These are phyloP conservation scores for Gossypium rotundifolium DNA, from an alignment of 345 rosid genomes.

Conservation along the genomic window DNA sequence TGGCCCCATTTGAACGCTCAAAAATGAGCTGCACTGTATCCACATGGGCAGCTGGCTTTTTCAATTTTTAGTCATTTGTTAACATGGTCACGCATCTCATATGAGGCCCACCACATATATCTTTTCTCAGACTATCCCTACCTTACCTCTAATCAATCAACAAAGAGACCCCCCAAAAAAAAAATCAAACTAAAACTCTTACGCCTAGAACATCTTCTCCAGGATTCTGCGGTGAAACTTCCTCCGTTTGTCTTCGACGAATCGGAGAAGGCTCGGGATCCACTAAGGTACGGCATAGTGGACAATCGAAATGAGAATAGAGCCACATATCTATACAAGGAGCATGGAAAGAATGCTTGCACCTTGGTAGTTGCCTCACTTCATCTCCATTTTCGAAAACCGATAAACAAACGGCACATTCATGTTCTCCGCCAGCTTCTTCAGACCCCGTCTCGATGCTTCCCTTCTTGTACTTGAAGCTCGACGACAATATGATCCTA, in stretches of 20 bases:
- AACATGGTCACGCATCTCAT: background rate
- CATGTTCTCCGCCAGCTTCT: constrained; percentile 14
- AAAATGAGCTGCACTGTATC: background rate
- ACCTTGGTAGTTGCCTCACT: constrained; percentile 22
- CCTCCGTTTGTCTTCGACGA: background rate
- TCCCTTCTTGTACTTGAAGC: constrained; percentile 35
- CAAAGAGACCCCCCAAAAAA: background rate
- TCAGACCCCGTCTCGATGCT: background rate
- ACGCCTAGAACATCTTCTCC: constrained; percentile 20
- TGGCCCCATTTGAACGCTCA: background rate
- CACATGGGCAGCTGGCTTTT: background rate
- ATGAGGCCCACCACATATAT: background rate
- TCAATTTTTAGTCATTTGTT: background rate
- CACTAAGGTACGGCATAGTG: constrained; percentile 30
- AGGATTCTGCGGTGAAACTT: constrained; percentile 7
- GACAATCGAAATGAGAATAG: constrained; percentile 33
- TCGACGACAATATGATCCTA: constrained; percentile 15
- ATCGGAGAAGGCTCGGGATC: background rate
- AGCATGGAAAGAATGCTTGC: constrained; percentile 36
- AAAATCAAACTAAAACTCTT: background rate
- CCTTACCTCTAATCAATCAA: background rate
- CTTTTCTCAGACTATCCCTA: background rate
- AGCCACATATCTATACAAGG: constrained; percentile 40
- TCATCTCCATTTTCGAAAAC: constrained; percentile 33
- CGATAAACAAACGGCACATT: constrained; percentile 33